A percentile compares a stretch with the other conserved stretches of the same genome.
Conservation (phyloP, 495 filamentous ascomycete species). For the Melanomma pulvis-pyrius region DNA sequence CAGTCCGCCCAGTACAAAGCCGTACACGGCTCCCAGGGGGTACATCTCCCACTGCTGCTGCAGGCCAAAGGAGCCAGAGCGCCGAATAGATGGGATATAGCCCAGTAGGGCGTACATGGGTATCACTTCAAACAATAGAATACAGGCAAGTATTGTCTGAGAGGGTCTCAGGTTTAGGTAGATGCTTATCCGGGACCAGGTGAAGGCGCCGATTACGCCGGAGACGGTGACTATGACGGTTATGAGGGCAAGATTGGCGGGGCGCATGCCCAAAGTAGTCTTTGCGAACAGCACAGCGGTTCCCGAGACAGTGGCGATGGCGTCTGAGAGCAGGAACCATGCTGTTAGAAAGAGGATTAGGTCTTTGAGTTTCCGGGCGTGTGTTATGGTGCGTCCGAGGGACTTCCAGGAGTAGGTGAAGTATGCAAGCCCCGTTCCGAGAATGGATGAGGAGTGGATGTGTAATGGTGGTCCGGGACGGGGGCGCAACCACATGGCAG, state of each 20-base stretch:
- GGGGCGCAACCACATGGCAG: constrained; percentile 86
- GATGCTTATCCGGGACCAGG: constrained; percentile 77
- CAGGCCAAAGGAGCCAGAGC: constrained; percentile 76
- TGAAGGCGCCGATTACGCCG: constrained; percentile 85
- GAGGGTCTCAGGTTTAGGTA: constrained; percentile 66
- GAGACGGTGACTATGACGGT: constrained; percentile 84
- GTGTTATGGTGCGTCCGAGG: constrained; percentile 74
- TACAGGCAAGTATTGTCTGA: constrained; percentile 89
- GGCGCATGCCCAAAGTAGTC: constrained; percentile 85
- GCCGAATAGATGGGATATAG: constrained; percentile 78
- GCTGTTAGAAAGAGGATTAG: constrained; percentile 84
- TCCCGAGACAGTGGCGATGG: constrained; percentile 91
- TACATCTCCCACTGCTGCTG: constrained; percentile 98
- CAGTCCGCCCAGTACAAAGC: constrained; percentile 90
- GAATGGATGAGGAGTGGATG: constrained; percentile 22
- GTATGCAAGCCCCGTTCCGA: constrained; percentile 55
- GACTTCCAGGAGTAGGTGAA: constrained; percentile 82
- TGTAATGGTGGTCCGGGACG: constrained; percentile 83
- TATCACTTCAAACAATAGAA: constrained; percentile 86
- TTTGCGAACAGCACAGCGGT: constrained; percentile 96
- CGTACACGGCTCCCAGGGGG: constrained; percentile 85
- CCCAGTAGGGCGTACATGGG: constrained; percentile 89
- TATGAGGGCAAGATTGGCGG: constrained; percentile 87
- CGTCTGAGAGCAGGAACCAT: constrained; percentile 94
- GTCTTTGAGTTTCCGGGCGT: constrained; percentile 80